phyloP scores from a whole-genome alignment of 192 early-diverging fungal species.

The Entomortierella chlamydospora region DNA sequence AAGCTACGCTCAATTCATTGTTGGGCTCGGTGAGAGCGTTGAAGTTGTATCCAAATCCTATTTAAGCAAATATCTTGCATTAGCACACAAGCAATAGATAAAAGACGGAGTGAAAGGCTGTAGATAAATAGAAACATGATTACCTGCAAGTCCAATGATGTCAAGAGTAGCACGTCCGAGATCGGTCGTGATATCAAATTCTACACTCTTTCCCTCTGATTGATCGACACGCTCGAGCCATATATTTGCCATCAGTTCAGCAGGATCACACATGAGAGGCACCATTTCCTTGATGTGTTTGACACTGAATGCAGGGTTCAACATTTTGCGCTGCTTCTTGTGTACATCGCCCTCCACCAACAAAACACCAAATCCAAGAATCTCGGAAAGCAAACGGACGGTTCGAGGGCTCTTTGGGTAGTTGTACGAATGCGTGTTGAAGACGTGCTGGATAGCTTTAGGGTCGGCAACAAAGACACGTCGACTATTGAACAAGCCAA shows the following conservation, averaged over 20 bases:
- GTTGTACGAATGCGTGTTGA: constrained; percentile 58
- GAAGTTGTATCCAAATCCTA: constrained; percentile 63
- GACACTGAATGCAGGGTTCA: constrained; percentile 66
- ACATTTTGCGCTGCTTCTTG: constrained; percentile 64
- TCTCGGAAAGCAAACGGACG: constrained; percentile 29
- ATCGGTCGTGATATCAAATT: constrained; percentile 54
- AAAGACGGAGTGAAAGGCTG: too few species aligned
- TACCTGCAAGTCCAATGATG: constrained; percentile 30
- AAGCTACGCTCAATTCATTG: constrained; percentile 60
- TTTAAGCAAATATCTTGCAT: too few species aligned
- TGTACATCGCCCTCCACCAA: constrained; percentile 66
- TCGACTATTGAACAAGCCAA: constrained; percentile 54
- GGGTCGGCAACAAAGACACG: constrained; percentile 62
- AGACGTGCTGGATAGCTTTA: constrained; percentile 57
- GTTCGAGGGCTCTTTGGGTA: constrained; percentile 55
- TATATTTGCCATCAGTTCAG: constrained; percentile 31
- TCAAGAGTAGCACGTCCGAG: constrained; percentile 44
- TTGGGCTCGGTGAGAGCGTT: constrained; percentile 47
- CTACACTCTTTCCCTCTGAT: constrained; percentile 24
- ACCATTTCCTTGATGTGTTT: constrained; percentile 60
- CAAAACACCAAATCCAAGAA: constrained; percentile 63
- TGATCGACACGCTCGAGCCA: constrained; percentile 52
- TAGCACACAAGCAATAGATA: too few species aligned
- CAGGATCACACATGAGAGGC: constrained; percentile 51
- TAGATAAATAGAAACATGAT: too few species aligned